Conservation (phyloP, 1,284 basidiomycete genomes). For the Sanghuangporus sanghuang region DNA sequence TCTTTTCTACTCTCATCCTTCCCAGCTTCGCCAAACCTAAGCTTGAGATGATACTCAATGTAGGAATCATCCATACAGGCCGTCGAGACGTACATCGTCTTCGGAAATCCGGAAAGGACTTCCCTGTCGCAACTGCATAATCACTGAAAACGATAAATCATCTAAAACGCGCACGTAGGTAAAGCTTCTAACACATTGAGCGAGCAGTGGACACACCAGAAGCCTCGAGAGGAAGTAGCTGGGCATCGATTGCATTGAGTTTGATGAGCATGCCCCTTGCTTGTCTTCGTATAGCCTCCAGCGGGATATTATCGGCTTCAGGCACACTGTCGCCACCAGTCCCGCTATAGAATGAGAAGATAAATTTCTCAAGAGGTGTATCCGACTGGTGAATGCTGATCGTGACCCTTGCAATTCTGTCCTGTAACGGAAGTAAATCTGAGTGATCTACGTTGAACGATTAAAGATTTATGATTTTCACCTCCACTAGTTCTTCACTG, state of each 20-base stretch:
- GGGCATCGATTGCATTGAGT: slow-evolving; percentile 74
- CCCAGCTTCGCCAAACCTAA: not conserved
- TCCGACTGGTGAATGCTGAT: slow-evolving; percentile 7
- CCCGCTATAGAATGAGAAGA: slow-evolving; percentile 30
- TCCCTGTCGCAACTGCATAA: slow-evolving; percentile 77
- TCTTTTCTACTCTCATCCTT: not conserved
- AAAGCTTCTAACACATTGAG: not conserved
- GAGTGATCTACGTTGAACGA: not conserved
- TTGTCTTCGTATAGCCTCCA: slow-evolving; percentile 63
- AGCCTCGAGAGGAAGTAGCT: slow-evolving; percentile 56
- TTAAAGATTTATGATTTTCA: not conserved
- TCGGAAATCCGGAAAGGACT: slow-evolving; percentile 50
- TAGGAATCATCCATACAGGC: not conserved
- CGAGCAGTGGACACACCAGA: slow-evolving; percentile 31
- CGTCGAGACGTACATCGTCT: slow-evolving; percentile 35
- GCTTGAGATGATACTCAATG: not conserved
- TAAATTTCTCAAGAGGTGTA: not conserved
- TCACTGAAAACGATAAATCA: slow-evolving; percentile 76
- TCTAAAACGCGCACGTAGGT: slow-evolving; percentile 34
- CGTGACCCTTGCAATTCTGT: not conserved
- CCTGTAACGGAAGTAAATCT: not conserved
- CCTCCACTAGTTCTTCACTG: slow-evolving; percentile 59
- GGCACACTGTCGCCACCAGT: slow-evolving; percentile 30
- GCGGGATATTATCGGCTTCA: slow-evolving; percentile 47
- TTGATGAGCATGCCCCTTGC: slow-evolving; percentile 86